Base-by-base conservation (phyloP, 192 early-diverging fungal species). In the Paraglomus brasilianum region DNA sequence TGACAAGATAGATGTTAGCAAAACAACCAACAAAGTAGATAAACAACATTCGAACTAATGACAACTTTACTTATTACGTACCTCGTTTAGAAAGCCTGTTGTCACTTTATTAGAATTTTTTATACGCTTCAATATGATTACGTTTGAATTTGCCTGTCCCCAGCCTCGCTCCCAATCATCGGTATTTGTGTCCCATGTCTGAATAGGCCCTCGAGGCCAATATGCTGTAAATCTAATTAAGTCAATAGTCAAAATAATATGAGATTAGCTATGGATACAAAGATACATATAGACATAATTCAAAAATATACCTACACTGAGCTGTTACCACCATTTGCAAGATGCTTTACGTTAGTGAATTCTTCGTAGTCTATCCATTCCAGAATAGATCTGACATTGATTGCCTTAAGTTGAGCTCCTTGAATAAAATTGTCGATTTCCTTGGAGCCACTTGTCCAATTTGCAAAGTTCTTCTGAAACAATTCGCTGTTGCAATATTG, bases 301-400 rank as follows among this genome's bases (percentile, higher is more conserved):
- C 24, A 9, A 38, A 40, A 10, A 22, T 1, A 19, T n/a, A 36
- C 58, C 40, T 41, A 60, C 24, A 60, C 40, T 8, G 36, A 60
- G 10, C 58, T 60, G 11, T 60, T 60, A 17, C 58, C 58, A 40
- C 58, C 58, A n/a, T 55, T 36, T 55, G 52, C 52, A 55, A 55
- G 52, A 8, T 55, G 58, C 15, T 60, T 41, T 10, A 60, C 58
- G 19, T 60, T 41, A 15, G 10, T 60, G 2, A 60, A 60, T 60
- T 60, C 36, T 36, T 60, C 6, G 17, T 40, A 60, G 17, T 36
- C 36, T 36, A 60, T 60, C 58, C 58, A 60, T n/a, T 60, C 58
- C 42, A 60, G 19, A 7, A n/a, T 10, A 7, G 24, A 14, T 3
- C 58, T 40, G 42, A 5, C 14, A 5, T 36, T 60, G n/a, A 8